Conservation (phyloP, 768 basidiomycete genomes). For the Galerina marginata region DNA sequence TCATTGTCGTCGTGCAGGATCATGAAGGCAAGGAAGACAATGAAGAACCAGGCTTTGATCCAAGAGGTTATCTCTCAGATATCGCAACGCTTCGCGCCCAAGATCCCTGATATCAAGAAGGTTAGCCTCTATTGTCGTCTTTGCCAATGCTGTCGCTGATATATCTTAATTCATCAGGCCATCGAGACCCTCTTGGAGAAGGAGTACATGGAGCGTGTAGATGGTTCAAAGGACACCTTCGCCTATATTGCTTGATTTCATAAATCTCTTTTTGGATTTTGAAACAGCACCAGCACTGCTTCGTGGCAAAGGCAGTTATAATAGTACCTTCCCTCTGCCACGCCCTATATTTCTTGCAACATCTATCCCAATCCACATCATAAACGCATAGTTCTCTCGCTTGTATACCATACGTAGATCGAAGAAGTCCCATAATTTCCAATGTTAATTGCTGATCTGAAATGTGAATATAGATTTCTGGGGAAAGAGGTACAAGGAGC, state of each 20-base stretch:
- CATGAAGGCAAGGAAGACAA: slow-evolving; percentile 94
- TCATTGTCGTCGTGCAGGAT: slow-evolving; percentile 54
- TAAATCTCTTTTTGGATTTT: slow-evolving; percentile 3
- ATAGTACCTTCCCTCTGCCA: too few species aligned
- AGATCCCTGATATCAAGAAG: slow-evolving; percentile 97
- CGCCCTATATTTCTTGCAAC: too few species aligned
- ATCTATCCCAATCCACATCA: slow-evolving; percentile 1
- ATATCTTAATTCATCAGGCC: slow-evolving; percentile 51
- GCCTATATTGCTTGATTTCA: slow-evolving; percentile 68
- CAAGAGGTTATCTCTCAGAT: slow-evolving; percentile 92
- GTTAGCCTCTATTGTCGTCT: too few species aligned
- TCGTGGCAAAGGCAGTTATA: too few species aligned
- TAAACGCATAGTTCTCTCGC: neutral
- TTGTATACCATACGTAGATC: slow-evolving; percentile 13
- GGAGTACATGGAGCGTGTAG: slow-evolving; percentile 96
- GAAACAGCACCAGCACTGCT: neutral
- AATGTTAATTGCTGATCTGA: slow-evolving; percentile 16
- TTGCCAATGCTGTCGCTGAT: too few species aligned
- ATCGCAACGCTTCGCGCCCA: slow-evolving; percentile 86
- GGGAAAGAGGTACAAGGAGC: slow-evolving; percentile 4
- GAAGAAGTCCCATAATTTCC: slow-evolving; percentile 6
- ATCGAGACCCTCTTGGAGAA: slow-evolving; percentile 94
- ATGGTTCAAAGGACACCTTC: slow-evolving; percentile 89
- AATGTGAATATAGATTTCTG: slow-evolving; percentile 3
- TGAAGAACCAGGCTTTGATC: slow-evolving; percentile 92